phyloP scores from a whole-genome alignment of 2,329 filamentous ascomycete genomes.

The Penicillium crustosum region DNA sequence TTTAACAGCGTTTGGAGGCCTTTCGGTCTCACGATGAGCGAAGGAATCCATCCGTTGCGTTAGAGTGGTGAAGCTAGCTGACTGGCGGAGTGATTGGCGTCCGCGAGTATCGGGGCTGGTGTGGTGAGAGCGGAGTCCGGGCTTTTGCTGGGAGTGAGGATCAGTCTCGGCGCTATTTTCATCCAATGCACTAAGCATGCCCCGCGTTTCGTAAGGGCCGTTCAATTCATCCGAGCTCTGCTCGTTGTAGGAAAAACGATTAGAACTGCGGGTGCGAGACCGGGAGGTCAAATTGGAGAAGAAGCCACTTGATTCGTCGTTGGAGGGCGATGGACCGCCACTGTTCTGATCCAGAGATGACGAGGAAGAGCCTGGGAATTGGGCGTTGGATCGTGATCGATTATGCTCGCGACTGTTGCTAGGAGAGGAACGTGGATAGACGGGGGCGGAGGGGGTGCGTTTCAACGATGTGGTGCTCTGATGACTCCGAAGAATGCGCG shows the following conservation, averaged over 20 bases:
- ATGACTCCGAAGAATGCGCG: slow-evolving; percentile 44
- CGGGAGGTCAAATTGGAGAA: slow-evolving; percentile 32
- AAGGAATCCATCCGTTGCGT: slow-evolving; percentile 53
- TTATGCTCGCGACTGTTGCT: slow-evolving; percentile 43
- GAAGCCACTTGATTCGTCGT: slow-evolving; percentile 32
- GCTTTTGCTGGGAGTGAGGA: slow-evolving; percentile 34
- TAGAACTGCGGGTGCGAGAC: slow-evolving; percentile 36
- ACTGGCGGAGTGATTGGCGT: slow-evolving; percentile 62
- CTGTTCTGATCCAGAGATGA: slow-evolving; percentile 50
- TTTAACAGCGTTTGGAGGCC: slow-evolving; percentile 62
- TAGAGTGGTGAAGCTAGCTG: slow-evolving; percentile 62
- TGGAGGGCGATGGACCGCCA: slow-evolving; percentile 41
- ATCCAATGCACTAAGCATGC: slow-evolving; percentile 46
- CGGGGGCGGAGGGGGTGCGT: slow-evolving; percentile 49
- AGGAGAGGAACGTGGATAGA: slow-evolving; percentile 45
- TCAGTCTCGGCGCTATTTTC: slow-evolving; percentile 39
- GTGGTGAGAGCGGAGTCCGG: slow-evolving; percentile 49
- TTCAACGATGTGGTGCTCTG: slow-evolving; percentile 47
- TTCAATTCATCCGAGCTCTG: slow-evolving; percentile 49
- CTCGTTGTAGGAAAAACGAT: slow-evolving; percentile 39
- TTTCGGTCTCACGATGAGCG: slow-evolving; percentile 45
- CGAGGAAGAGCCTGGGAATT: slow-evolving; percentile 45
- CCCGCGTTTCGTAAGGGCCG: slow-evolving; percentile 46
- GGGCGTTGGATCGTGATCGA: slow-evolving; percentile 47
- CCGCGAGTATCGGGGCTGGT: slow-evolving; percentile 56